Evolutionary conservation across 2,329 filamentous ascomycete genomes (phyloP), one percentile per base, ranked within the genome.

Genomic region (Phoma sp.): DNA sequence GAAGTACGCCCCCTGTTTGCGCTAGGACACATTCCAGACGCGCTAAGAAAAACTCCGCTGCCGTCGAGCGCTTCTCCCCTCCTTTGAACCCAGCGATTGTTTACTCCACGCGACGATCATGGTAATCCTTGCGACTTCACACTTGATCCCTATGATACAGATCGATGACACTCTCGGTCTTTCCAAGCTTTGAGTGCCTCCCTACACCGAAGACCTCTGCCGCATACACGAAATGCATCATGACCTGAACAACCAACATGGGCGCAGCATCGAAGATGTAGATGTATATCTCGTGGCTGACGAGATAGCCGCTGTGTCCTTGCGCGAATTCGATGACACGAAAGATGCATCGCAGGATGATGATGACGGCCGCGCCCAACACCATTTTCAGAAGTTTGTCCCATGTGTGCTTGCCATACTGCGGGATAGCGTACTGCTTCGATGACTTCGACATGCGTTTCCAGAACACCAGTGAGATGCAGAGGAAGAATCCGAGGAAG

Each of bases 301-400:
- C 66, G 23, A 84, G 61, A 26, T 74, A 76, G 2, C 81, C 81
- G 26, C 70, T 60, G 33, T 76, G 70, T 2, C 81, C 80, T 54
- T 77, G 66, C 1, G 69, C 61, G 47, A 80, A 84, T 63, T 84
- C 81, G 11, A 77, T 59, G 12, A 82, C 70, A 17, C 82, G 76
- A 50, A 82, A 82, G 1, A 83, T 57, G 15, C 72, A 79, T 40
- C 82, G 73, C 7, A 81, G 34, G 57, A 84, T 72, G 62, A 84
- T 82, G 32, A 83, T 64, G 0, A 69, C 53, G 50, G 76, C 78
- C 29, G 76, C 74, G 7, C 62, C 42, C 58, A 82, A 80, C 23
- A 84, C 68, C 0, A 74, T 71, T 10, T 67, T 54, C 56, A 84
- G 64, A 45, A 77, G 71, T 46, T 71, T 66, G 47, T 65, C 57